Base-by-base conservation (phyloP, 2,329 filamentous ascomycete genomes). In the Kalmusia sp. region DNA sequence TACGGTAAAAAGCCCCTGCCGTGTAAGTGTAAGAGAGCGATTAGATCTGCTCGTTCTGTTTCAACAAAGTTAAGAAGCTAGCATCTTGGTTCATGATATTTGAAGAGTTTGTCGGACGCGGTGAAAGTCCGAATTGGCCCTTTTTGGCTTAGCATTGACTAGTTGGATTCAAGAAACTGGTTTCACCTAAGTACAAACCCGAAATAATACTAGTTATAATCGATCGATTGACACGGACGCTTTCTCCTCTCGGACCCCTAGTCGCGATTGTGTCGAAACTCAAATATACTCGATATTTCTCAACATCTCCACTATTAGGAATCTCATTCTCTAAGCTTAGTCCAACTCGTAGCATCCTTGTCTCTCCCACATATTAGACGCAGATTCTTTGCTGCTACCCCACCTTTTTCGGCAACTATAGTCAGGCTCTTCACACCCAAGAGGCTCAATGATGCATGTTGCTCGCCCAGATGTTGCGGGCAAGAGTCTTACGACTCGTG, bases 21-120 rank as follows among this genome's bases (percentile, higher is more conserved):
- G 89, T 92, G 69, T 87, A 92, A 46, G 87, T 88, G 67, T 89
- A 92, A 34, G 87, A 90, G 55, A 90, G 80, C 68, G 89, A 91
- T 1, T 88, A 86, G 41, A 92, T 89, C 52, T 76, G 76, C 7
- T 83, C 82, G 40, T 70, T 63, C 8, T 80, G 72, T 65, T 86
- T 82, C 37, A 89, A 82, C 45, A 63, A 57, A 1, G 70, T 73
- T 67, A 81, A 74, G 57, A 74, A 88, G 75, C 65, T 87, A 72
- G 60, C 83, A 75, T 64, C 87, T 65, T 50, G 83, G 73, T 63
- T 83, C 76, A 59, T 82, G 73, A 68, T 82, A 76, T 51, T 82
- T 68, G 65, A 75, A 62, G 81, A 79, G 59, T 82, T 82, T n/a
- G 79, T 79, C 0, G 79, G 73, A 55, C 80, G 79, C 2, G 77